Percentiles rank a stretch among this genome's conserved stretches.
These are phyloP conservation scores for Aspergillus eucalypticola DNA, from an alignment of 2,329 filamentous ascomycete genomes.

Conservation along the genomic window DNA sequence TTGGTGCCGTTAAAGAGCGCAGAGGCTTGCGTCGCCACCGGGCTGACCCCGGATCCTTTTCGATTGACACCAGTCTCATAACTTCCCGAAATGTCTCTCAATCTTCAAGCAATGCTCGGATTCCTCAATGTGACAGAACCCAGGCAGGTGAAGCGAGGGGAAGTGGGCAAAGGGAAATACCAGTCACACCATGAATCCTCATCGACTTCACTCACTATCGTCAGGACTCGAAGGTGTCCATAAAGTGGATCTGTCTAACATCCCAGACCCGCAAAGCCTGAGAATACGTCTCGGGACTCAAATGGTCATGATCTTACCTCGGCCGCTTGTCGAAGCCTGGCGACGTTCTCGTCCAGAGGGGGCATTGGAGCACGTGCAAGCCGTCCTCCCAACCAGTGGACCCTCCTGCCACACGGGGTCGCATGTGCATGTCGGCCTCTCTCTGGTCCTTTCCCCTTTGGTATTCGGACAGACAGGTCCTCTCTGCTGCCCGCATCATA, in stretches of 20 bases:
- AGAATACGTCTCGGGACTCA: neutral
- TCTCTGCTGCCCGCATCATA: neutral
- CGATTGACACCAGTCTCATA: neutral
- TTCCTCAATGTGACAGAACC: neutral
- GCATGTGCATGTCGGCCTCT: neutral
- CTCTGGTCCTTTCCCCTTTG: neutral
- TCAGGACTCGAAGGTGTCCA: neutral
- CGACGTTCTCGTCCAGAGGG: conserved; percentile 10
- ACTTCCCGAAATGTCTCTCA: neutral
- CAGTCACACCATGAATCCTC: neutral
- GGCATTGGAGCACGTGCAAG: conserved; percentile 19
- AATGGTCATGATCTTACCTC: neutral
- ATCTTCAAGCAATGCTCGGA: neutral
- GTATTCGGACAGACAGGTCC: neutral
- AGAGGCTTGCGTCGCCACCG: neutral
- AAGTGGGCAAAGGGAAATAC: neutral
- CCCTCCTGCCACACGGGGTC: neutral
- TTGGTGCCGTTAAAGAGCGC: neutral
- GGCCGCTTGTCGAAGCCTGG: neutral
- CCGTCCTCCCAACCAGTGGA: conserved; percentile 12
- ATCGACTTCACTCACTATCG: neutral
- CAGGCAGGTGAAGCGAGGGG: neutral
- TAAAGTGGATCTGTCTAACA: neutral
- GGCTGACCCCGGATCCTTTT: neutral
- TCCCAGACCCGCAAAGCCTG: neutral